Conservation (phyloP, 2,329 filamentous ascomycete genomes). For the Beauveria rudraprayagi region DNA sequence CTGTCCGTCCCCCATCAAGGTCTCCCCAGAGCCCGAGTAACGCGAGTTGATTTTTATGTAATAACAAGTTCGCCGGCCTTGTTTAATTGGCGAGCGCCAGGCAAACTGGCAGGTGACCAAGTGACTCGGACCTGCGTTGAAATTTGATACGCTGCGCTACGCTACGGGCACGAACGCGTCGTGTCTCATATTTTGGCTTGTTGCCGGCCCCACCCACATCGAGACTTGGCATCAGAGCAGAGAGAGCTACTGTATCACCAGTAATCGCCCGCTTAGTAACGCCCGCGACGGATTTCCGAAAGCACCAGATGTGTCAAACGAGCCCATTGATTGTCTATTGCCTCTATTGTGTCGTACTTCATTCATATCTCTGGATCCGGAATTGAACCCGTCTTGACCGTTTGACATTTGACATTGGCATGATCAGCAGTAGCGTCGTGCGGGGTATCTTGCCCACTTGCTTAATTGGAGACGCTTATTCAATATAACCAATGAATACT, state of each 20-base stretch:
- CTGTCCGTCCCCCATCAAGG: not conserved
- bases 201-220: too few species aligned
- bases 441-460: not conserved
- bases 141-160: too few species aligned
- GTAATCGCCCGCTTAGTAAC: too few species aligned
- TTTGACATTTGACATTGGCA: not conserved
- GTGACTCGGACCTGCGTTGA: too few species aligned
- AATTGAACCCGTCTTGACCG: not conserved
- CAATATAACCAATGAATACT: too few species aligned
- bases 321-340: too few species aligned
- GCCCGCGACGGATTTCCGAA: not conserved
- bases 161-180: not conserved
- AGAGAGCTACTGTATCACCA: too few species aligned
- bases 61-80: not conserved
- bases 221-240: too few species aligned
- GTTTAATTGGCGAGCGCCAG: not conserved
- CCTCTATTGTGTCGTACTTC: not conserved
- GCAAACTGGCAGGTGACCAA: too few species aligned
- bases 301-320: too few species aligned
- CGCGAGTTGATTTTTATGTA: too few species aligned
- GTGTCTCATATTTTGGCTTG: not conserved
- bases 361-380: not conserved
- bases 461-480: not conserved
- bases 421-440: not conserved
- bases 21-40: too few species aligned